Evolutionary conservation across 2,329 filamentous ascomycete species (phyloP), one percentile per base, ranked within the genome.

Genomic region (Chaetoscypha palmicola): DNA sequence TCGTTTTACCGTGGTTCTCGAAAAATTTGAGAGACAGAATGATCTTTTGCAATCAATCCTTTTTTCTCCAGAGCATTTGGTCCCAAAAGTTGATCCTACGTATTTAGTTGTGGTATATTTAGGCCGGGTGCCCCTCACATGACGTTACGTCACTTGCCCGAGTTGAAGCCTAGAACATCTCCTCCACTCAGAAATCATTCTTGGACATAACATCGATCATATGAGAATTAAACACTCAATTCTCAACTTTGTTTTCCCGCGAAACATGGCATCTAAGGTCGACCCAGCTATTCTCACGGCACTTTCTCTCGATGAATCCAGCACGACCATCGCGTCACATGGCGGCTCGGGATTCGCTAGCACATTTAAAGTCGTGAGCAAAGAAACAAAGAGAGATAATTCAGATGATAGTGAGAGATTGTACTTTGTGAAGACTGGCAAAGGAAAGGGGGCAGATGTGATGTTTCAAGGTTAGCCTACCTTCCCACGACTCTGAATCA

Each of bases 381-480:
- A 62, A 41, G 57, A 23, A 20, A n/a, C n/a, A n/a, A n/a, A n/a
- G n/a, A n/a, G n/a, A n/a, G n/a, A n/a, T n/a, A n/a, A n/a, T n/a
- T n/a, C n/a, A n/a, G 36, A 42, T 4, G 38, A 53, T 31, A 40
- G 48, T 23, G 52, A 56, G 40, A 58, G 53, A 36, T 20, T 50
- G n/a, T 89, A 75, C 57, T 91, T 90, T 61, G 75, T 90, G 63
- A 90, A 91, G 64, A 86, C 74, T 0, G 81, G 79, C 0, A 65
- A 62, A 3, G 82, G 81, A 0, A 59, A 66, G 2, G 72, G 75
- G 14, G 74, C 82, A 0, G 73, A 76, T 36, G 52, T 72, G 26
- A 90, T 90, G 84, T 89, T 90, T 19, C 2, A 20, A 22, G 35
- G 2, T 22, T 22, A 22, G 20, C 11, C n/a, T 19, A 11, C 32